Evolutionary conservation across 2,329 filamentous ascomycete species (phyloP).

Genomic region (Xylaria sp.): DNA sequence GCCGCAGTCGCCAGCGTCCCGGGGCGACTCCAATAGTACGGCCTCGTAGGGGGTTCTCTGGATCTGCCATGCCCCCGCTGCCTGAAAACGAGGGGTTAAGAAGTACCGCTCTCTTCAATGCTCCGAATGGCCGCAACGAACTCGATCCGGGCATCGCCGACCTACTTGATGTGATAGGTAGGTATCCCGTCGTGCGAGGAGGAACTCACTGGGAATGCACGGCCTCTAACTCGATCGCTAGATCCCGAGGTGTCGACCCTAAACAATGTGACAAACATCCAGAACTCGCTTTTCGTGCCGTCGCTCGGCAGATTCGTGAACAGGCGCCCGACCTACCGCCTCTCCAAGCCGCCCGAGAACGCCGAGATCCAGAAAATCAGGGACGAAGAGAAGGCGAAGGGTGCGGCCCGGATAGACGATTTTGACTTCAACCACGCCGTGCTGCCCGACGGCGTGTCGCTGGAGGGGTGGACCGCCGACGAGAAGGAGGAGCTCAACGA

Average conservation of each 20-base stretch:
- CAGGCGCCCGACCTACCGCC: conserved; percentile 75
- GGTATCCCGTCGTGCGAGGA: conserved; percentile 29
- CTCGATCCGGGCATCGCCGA: conserved; percentile 68
- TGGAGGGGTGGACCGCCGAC: conserved; percentile 74
- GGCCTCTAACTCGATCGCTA: conserved; percentile 36
- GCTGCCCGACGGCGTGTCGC: conserved; percentile 70
- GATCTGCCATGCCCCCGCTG: conserved; percentile 19
- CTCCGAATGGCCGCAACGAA: conserved; percentile 41
- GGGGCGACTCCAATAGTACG: conserved; percentile 26
- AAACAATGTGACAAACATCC: conserved; percentile 83
- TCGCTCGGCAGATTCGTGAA: conserved; percentile 78
- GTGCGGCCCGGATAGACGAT: conserved; percentile 60
- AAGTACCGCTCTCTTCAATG: conserved; percentile 32
- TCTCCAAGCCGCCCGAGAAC: conserved; percentile 53
- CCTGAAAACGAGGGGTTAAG: conserved; percentile 24
- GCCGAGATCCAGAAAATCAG: conserved; percentile 15
- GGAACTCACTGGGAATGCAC: neutral
- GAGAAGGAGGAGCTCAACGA: conserved; percentile 81
- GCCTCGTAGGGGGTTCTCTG: conserved; percentile 21
- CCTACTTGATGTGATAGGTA: conserved; percentile 69
- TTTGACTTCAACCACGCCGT: conserved; percentile 68
- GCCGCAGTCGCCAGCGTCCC: conserved; percentile 27
- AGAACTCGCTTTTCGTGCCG: conserved; percentile 86
- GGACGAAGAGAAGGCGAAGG: conserved; percentile 22
- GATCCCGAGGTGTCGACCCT: conserved; percentile 84